Conservation (phyloP, 768 basidiomycete genomes). For the Agrocybe praecox region DNA sequence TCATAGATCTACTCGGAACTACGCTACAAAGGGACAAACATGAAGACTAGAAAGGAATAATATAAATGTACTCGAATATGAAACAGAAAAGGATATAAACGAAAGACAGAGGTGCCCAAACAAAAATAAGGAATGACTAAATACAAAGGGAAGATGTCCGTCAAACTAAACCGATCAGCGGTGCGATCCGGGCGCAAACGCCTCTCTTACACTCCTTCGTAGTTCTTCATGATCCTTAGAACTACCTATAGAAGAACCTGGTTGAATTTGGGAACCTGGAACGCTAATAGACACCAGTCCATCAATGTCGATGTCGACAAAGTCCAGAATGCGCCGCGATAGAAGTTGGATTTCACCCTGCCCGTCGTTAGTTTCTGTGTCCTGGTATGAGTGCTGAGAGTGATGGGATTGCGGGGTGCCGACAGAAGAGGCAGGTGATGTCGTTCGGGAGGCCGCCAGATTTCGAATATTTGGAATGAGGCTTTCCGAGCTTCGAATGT, state of each 20-base stretch:
- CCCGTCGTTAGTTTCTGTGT: slow-evolving; percentile 84
- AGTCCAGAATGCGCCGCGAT: slow-evolving; percentile 82
- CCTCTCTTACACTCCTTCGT: slow-evolving; percentile 80
- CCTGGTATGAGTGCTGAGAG: slow-evolving; percentile 76
- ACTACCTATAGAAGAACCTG: slow-evolving; percentile 68
- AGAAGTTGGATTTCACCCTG: slow-evolving; percentile 90
- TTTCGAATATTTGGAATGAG: slow-evolving; percentile 87
- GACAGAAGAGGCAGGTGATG: slow-evolving; percentile 72
- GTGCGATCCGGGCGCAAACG: slow-evolving; percentile 69
- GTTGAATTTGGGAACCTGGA: slow-evolving; percentile 66
- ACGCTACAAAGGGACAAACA: background rate
- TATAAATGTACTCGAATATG: background rate
- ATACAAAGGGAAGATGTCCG: slow-evolving; percentile 15
- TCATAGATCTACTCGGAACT: background rate
- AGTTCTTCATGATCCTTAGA: slow-evolving; percentile 80
- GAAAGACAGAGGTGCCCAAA: slow-evolving; percentile 12
- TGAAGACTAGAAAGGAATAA: background rate
- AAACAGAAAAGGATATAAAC: slow-evolving; percentile 2
- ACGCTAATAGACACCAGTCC: slow-evolving; percentile 61
- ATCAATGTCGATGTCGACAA: slow-evolving; percentile 77
- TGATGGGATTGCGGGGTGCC: slow-evolving; percentile 74
- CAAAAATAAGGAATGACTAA: slow-evolving; percentile 13
- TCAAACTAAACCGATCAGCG: slow-evolving; percentile 34
- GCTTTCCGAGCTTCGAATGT: slow-evolving; percentile 82
- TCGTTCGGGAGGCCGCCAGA: slow-evolving; percentile 72